Conservation (phyloP, 495 filamentous ascomycete species). For the Xylaria grammica region DNA sequence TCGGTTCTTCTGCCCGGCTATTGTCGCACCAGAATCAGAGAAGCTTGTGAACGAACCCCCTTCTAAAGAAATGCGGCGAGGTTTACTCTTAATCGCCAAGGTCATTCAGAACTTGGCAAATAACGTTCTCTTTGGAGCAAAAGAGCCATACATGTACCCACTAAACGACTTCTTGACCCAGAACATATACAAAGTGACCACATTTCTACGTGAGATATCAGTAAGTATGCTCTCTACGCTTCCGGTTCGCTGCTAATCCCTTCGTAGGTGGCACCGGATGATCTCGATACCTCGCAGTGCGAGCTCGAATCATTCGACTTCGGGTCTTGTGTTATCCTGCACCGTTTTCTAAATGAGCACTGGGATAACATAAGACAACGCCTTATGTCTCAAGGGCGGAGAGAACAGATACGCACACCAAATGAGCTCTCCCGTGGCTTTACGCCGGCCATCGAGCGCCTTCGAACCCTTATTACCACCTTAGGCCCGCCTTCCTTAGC, state of each 20-base stretch:
- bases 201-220: slow-evolving; percentile 67
- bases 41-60: slow-evolving; percentile 61
- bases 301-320: slow-evolving; percentile 66
- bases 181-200: slow-evolving; percentile 67
- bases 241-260: slow-evolving; percentile 11
- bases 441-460: slow-evolving; percentile 55
- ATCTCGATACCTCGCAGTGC: slow-evolving; percentile 35
- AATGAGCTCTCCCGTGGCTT: slow-evolving; percentile 50
- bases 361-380: slow-evolving; percentile 70
- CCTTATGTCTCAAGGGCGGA: slow-evolving; percentile 61
- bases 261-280: slow-evolving; percentile 44
- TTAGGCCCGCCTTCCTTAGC: slow-evolving; percentile 67
- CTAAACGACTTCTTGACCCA: slow-evolving; percentile 67
- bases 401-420: slow-evolving; percentile 56
- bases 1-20: slow-evolving; percentile 72
- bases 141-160: slow-evolving; percentile 72
- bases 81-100: slow-evolving; percentile 69
- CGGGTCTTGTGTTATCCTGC: slow-evolving; percentile 67
- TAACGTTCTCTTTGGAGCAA: slow-evolving; percentile 72
- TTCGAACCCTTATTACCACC: slow-evolving; percentile 63
- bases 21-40: slow-evolving; percentile 69
- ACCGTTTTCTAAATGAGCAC: slow-evolving; percentile 70
- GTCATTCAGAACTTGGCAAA: slow-evolving; percentile 72
- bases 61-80: slow-evolving; percentile 69
- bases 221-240: slow-evolving; percentile 33